Evolutionary conservation across 192 early-diverging fungal genomes (phyloP).

Genomic region (Pilobolus umbonatus): DNA sequence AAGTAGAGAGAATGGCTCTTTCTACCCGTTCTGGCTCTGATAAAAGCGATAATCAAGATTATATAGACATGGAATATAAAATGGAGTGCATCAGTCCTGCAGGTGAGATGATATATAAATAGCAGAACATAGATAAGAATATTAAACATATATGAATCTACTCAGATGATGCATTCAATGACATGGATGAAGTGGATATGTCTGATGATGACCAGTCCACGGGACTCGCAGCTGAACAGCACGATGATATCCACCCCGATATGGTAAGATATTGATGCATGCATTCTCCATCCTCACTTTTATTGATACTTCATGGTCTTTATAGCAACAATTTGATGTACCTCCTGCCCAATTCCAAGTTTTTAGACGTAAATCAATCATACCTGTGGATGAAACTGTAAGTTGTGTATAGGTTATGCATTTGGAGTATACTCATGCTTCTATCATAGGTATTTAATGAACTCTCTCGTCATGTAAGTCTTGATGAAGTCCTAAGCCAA

Average conservation of each 20-base stretch:
- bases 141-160: too few relatives aligned
- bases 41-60: slow-evolving; percentile 5
- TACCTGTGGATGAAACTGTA: slow-evolving; percentile 63
- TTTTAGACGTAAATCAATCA: slow-evolving; percentile 59
- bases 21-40: not conserved
- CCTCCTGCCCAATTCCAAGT: slow-evolving; percentile 37
- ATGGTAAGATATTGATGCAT: slow-evolving; percentile 17
- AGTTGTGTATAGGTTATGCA: not conserved
- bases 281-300: not conserved
- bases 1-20: slow-evolving; percentile 17
- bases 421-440: slow-evolving; percentile 34
- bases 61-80: too few relatives aligned
- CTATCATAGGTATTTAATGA: slow-evolving; percentile 50
- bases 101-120: too few relatives aligned
- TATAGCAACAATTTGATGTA: slow-evolving; percentile 44
- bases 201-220: not conserved
- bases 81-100: too few relatives aligned
- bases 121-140: too few relatives aligned
- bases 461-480: slow-evolving; percentile 48
- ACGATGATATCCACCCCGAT: slow-evolving; percentile 23
- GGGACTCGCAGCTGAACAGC: slow-evolving; percentile 13
- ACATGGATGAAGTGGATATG: slow-evolving; percentile 2
- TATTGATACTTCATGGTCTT: not conserved
- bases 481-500: slow-evolving; percentile 46
- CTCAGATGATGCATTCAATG: not conserved